These are phyloP conservation scores for Microsporum audouinii DNA, from an alignment of 2,329 filamentous ascomycete genomes.

Conservation along the genomic window DNA sequence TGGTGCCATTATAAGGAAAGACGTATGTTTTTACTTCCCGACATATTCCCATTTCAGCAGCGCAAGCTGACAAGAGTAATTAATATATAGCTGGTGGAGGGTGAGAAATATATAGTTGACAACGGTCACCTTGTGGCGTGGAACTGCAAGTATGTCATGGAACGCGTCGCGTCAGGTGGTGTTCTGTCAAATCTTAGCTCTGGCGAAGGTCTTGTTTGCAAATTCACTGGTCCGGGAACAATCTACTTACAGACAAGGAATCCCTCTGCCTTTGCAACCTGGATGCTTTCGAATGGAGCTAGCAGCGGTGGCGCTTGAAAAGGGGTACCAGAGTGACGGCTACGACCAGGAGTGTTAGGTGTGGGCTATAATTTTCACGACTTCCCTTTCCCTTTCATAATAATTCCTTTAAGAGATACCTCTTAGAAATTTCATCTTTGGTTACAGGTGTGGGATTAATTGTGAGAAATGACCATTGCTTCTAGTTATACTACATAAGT, in stretches of 20 bases:
- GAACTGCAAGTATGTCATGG: slow-evolving; percentile 89
- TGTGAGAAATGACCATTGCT: neutral
- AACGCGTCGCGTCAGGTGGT: slow-evolving; percentile 74
- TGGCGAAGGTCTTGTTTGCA: slow-evolving; percentile 84
- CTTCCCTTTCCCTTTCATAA: neutral
- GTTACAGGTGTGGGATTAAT: neutral
- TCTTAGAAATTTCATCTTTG: neutral
- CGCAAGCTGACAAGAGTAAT: neutral
- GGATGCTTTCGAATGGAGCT: slow-evolving; percentile 27
- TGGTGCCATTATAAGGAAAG: slow-evolving; percentile 88
- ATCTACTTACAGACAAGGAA: slow-evolving; percentile 91
- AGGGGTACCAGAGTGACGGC: neutral
- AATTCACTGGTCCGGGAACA: slow-evolving; percentile 80
- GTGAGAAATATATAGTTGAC: slow-evolving; percentile 83
- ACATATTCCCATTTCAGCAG: neutral
- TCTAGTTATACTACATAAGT: neutral
- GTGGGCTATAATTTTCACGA: neutral
- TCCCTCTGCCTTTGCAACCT: slow-evolving; percentile 49
- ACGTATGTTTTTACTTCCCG: slow-evolving; percentile 46
- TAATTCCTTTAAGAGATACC: neutral
- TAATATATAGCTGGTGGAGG: slow-evolving; percentile 34
- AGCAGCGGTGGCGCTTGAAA: neutral
- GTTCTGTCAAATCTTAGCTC: slow-evolving; percentile 78
- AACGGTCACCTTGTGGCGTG: slow-evolving; percentile 91
- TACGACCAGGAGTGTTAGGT: neutral